Conservation (phyloP, 305 asterid genomes). For the Plantago coronopus region DNA sequence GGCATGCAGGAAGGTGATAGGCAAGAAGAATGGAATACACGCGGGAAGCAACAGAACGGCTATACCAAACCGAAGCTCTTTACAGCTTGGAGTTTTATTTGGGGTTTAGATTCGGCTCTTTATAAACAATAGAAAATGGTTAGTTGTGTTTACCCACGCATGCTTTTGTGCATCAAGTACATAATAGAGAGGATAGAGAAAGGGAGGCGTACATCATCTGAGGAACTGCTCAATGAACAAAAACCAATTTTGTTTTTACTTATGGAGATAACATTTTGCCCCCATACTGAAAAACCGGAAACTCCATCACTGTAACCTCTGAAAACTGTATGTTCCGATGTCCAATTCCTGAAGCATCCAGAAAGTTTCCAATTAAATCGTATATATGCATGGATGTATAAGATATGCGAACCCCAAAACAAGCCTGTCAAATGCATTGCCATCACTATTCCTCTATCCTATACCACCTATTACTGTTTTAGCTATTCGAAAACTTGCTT, state of each 20-base stretch:
- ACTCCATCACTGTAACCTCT: conserved; percentile 81
- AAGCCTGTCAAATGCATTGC: not conserved
- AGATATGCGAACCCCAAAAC: not conserved
- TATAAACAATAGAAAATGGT: not conserved
- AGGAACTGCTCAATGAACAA: conserved; percentile 57
- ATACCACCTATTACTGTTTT: not conserved
- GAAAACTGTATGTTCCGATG: conserved; percentile 57
- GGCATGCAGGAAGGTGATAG: not conserved
- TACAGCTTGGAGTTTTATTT: not conserved
- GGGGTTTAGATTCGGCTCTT: not conserved
- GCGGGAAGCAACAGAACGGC: not conserved
- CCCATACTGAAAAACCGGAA: conserved; percentile 90
- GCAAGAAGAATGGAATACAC: not conserved
- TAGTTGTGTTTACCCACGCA: not conserved
- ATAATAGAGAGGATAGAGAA: conserved; percentile 13
- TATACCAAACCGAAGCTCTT: not conserved
- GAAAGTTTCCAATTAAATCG: conserved; percentile 19
- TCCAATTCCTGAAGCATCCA: conserved; percentile 59
- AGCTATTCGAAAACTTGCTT: not conserved
- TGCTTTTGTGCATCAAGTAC: not conserved
- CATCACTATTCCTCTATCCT: conserved; percentile 8
- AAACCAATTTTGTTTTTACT: conserved; percentile 77
- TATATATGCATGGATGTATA: conserved; percentile 6
- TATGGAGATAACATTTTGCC: conserved; percentile 83
- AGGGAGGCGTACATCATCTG: conserved; percentile 53